phyloP scores from a whole-genome alignment of 306 rosid genomes.

The Clitoria ternatea region DNA sequence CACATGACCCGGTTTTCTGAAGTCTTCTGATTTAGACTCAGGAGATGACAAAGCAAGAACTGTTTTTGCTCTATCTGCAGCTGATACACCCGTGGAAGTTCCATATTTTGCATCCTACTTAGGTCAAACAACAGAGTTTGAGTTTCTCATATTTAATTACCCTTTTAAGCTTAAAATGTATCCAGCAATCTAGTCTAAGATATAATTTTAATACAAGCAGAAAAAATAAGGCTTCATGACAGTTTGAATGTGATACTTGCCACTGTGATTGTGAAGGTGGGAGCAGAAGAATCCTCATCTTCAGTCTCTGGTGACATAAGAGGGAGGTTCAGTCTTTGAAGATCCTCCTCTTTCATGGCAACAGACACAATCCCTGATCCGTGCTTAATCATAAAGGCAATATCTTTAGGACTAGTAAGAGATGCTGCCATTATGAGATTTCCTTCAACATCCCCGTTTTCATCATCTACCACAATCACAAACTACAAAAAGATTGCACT shows the following conservation, averaged over 20 bases:
- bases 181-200: not conserved
- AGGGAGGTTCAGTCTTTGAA: slow-evolving; percentile 75
- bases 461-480: slow-evolving; percentile 88
- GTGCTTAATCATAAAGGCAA: slow-evolving; percentile 69
- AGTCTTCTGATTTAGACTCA: slow-evolving; percentile 56
- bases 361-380: slow-evolving; percentile 86
- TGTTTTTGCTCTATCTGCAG: slow-evolving; percentile 76
- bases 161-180: not conserved
- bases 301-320: slow-evolving; percentile 70
- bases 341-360: slow-evolving; percentile 78
- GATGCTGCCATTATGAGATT: slow-evolving; percentile 74
- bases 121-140: not conserved
- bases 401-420: slow-evolving; percentile 39
- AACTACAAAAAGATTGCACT: slow-evolving; percentile 35
- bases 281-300: slow-evolving; percentile 71
- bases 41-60: slow-evolving; percentile 56
- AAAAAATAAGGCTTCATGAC: not conserved
- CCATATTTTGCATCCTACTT: slow-evolving; percentile 70
- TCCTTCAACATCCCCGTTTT: slow-evolving; percentile 64
- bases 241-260: slow-evolving; percentile 27
- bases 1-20: slow-evolving; percentile 80
- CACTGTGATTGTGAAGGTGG: slow-evolving; percentile 84
- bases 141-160: not conserved
- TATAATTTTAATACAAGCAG: not conserved
- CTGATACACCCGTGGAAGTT: slow-evolving; percentile 74